Percentiles rank a stretch among this genome's conserved stretches.
Conservation (phyloP, 768 basidiomycete genomes). For the Cystofilobasidium ferigula region DNA sequence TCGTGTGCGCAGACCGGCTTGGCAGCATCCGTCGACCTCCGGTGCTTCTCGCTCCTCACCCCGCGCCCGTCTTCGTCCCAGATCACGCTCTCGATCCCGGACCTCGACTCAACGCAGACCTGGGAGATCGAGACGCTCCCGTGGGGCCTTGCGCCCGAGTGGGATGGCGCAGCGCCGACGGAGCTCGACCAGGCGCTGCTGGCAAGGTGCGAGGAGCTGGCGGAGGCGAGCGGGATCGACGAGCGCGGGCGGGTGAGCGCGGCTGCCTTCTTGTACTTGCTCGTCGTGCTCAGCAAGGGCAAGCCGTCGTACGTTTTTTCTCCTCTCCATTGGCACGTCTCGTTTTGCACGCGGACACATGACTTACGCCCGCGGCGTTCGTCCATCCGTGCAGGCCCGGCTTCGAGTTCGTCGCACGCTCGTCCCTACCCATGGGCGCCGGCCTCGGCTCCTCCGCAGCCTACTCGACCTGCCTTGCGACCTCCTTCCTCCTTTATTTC, state of each 20-base stretch:
- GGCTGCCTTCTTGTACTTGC: slow-evolving; percentile 82
- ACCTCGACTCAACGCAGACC: slow-evolving; percentile 66
- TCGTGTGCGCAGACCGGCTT: slow-evolving; percentile 60
- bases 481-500: slow-evolving; percentile 65
- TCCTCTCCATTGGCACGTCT: background rate
- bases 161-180: slow-evolving; percentile 44
- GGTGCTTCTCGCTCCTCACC: slow-evolving; percentile 73
- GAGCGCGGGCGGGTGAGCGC: slow-evolving; percentile 41
- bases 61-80: slow-evolving; percentile 33
- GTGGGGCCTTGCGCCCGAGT: slow-evolving; percentile 56
- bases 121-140: slow-evolving; percentile 71
- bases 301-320: background rate
- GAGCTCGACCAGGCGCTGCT: slow-evolving; percentile 62
- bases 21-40: slow-evolving; percentile 86
- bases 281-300: slow-evolving; percentile 54
- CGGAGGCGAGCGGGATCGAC: slow-evolving; percentile 32
- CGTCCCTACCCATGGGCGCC: slow-evolving; percentile 84
- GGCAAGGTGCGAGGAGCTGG: slow-evolving; percentile 51
- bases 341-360: background rate
- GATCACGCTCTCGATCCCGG: slow-evolving; percentile 65
- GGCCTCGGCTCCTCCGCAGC: slow-evolving; percentile 96
- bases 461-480: slow-evolving; percentile 76
- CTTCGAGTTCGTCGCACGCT: slow-evolving; percentile 66
- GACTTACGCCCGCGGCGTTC: background rate
- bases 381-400: background rate